A percentile compares a stretch with the other conserved stretches of the same genome.
These are phyloP conservation scores for Cinnamomum micranthum DNA, from an alignment of 164 flowering plant genomes.

Conservation along the genomic window DNA sequence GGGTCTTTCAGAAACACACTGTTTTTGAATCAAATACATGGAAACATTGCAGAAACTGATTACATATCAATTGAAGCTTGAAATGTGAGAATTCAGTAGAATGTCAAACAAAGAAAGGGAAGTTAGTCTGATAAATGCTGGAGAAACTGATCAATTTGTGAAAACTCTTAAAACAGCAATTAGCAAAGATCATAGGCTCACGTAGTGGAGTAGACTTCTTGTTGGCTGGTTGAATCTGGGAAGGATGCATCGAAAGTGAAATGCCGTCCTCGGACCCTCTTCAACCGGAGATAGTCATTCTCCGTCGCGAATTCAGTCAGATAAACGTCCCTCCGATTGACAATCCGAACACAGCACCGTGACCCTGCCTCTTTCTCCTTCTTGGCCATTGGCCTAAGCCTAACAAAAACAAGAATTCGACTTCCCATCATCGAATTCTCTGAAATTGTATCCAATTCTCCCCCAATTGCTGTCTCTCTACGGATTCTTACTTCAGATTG, in stretches of 20 bases:
- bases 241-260: slow-evolving; percentile 83
- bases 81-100: not conserved
- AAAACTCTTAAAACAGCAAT: not conserved
- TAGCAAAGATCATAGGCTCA: slow-evolving; percentile 30
- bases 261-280: slow-evolving; percentile 83
- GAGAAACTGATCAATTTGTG: not conserved
- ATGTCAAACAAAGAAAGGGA: not conserved
- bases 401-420: slow-evolving; percentile 81
- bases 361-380: slow-evolving; percentile 84
- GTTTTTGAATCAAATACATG: too few relatives aligned
- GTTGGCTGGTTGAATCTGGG: slow-evolving; percentile 71
- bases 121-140: not conserved
- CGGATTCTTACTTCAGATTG: slow-evolving; percentile 21
- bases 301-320: slow-evolving; percentile 74
- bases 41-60: too few relatives aligned
- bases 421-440: slow-evolving; percentile 38
- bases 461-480: slow-evolving; percentile 12
- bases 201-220: slow-evolving; percentile 82
- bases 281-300: slow-evolving; percentile 80
- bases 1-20: too few relatives aligned
- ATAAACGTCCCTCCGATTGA: slow-evolving; percentile 60
- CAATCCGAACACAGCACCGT: slow-evolving; percentile 64
- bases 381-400: slow-evolving; percentile 86
- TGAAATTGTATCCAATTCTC: slow-evolving; percentile 24
- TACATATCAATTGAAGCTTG: too few relatives aligned